A percentile compares a stretch with the other conserved stretches of the same genome.
These are phyloP conservation scores for Saccharomycopsis sp. DNA, from an alignment of 805 yeast genomes.

Conservation along the genomic window DNA sequence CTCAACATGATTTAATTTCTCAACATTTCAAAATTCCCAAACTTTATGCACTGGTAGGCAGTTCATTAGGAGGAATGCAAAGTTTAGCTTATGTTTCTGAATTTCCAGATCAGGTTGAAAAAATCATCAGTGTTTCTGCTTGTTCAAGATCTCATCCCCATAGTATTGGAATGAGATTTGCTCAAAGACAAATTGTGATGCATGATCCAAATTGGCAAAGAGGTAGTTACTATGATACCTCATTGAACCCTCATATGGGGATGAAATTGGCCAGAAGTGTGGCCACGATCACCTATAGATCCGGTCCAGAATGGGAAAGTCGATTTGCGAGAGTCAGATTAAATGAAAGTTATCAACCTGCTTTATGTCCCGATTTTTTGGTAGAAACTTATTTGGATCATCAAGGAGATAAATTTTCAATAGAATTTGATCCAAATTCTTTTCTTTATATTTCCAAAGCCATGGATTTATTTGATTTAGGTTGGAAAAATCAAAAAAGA, in stretches of 20 bases:
- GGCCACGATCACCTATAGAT: slow-evolving; percentile 87
- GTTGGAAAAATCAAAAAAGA: slow-evolving; percentile 34
- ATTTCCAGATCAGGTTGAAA: slow-evolving; percentile 65
- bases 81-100: slow-evolving; percentile 79
- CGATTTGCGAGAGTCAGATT: slow-evolving; percentile 84
- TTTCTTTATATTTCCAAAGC: slow-evolving; percentile 82
- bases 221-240: slow-evolving; percentile 57
- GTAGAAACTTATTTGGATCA: slow-evolving; percentile 92
- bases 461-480: slow-evolving; percentile 87
- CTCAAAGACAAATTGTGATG: slow-evolving; percentile 89
- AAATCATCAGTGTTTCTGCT: slow-evolving; percentile 74
- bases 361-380: slow-evolving; percentile 84
- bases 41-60: slow-evolving; percentile 74
- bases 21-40: slow-evolving; percentile 52
- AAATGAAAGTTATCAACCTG: slow-evolving; percentile 69
- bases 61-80: slow-evolving; percentile 99
- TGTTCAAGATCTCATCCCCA: slow-evolving; percentile 93
- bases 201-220: slow-evolving; percentile 92
- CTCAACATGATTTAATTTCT: slow-evolving; percentile 61
- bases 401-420: slow-evolving; percentile 88
- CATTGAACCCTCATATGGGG: slow-evolving; percentile 67
- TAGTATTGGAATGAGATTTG: slow-evolving; percentile 86
- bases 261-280: slow-evolving; percentile 92
- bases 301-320: slow-evolving; percentile 96
- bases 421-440: slow-evolving; percentile 87